phyloP scores from a whole-genome alignment of 2,329 filamentous ascomycete species.

The Mariannaea elegans region DNA sequence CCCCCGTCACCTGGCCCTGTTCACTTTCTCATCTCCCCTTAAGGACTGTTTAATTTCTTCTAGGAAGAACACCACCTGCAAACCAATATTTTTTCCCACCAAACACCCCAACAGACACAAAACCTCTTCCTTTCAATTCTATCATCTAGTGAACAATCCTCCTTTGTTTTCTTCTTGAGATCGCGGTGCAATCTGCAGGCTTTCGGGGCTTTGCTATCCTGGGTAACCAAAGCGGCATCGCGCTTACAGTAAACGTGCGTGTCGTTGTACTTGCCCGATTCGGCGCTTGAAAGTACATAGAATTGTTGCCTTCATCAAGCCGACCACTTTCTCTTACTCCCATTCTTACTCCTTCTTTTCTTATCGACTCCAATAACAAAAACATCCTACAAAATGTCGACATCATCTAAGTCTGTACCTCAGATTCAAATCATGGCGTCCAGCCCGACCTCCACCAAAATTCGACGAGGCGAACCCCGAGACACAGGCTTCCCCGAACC shows the following conservation, averaged over 20 bases:
- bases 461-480: constrained; percentile 40
- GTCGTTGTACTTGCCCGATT: constrained; percentile 33
- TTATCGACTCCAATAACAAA: constrained; percentile 1
- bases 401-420: constrained; percentile 22
- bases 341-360: not conserved
- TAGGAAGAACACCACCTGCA: constrained; percentile 1
- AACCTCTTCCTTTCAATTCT: not conserved
- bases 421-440: constrained; percentile 42
- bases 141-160: constrained; percentile 18
- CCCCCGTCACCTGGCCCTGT: constrained; percentile 16
- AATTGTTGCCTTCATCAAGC: constrained; percentile 7
- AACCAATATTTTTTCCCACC: not conserved
- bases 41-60: constrained; percentile 33
- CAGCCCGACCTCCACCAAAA: constrained; percentile 29
- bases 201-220: constrained; percentile 29
- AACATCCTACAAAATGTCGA: constrained; percentile 15
- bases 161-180: constrained; percentile 3
- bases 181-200: constrained; percentile 19
- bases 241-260: constrained; percentile 29
- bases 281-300: constrained; percentile 28
- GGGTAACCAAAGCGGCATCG: constrained; percentile 35
- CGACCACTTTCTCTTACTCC: not conserved
- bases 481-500: constrained; percentile 64
- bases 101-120: not conserved
- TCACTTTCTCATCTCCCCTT: constrained; percentile 21